These are phyloP conservation scores for Irpex sp. DNA, from an alignment of 1,284 basidiomycete species.

Conservation along the genomic window DNA sequence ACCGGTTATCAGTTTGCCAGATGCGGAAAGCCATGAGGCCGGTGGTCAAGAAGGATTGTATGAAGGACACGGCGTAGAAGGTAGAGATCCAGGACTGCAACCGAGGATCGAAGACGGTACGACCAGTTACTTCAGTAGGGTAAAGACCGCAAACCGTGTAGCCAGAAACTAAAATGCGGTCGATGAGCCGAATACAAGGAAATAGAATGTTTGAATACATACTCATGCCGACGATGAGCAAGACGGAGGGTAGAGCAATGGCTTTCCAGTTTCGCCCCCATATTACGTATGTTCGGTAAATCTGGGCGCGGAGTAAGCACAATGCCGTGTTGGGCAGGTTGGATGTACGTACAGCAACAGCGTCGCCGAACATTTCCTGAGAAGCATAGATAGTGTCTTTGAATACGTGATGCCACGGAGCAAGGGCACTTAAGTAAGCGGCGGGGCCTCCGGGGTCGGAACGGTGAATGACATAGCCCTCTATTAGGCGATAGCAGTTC, in stretches of 20 bases:
- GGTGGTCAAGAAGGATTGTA: constrained; percentile 30
- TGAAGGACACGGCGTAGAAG: constrained; percentile 28
- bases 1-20: constrained; percentile 21
- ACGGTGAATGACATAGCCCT: constrained; percentile 24
- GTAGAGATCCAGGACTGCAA: constrained; percentile 26
- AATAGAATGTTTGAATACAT: neutral
- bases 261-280: constrained; percentile 25
- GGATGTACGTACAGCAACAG: constrained; percentile 21
- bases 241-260: constrained; percentile 19
- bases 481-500: constrained; percentile 26
- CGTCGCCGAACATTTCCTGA: constrained; percentile 28
- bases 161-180: constrained; percentile 19
- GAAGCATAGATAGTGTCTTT: constrained; percentile 27
- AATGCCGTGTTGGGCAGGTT: neutral
- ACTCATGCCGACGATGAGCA: constrained; percentile 26
- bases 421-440: constrained; percentile 24
- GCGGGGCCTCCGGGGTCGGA: constrained; percentile 22
- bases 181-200: neutral
- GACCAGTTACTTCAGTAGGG: constrained; percentile 17
- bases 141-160: constrained; percentile 22
- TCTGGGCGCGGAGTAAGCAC: constrained; percentile 16
- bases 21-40: constrained; percentile 29
- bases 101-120: constrained; percentile 21
- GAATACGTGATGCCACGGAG: constrained; percentile 27
- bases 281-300: constrained; percentile 29